A percentile compares a stretch with the other conserved stretches of the same genome.
phyloP scores from a whole-genome alignment of 192 early-diverging fungal species.

The Gaertneriomyces semiglobifer region DNA sequence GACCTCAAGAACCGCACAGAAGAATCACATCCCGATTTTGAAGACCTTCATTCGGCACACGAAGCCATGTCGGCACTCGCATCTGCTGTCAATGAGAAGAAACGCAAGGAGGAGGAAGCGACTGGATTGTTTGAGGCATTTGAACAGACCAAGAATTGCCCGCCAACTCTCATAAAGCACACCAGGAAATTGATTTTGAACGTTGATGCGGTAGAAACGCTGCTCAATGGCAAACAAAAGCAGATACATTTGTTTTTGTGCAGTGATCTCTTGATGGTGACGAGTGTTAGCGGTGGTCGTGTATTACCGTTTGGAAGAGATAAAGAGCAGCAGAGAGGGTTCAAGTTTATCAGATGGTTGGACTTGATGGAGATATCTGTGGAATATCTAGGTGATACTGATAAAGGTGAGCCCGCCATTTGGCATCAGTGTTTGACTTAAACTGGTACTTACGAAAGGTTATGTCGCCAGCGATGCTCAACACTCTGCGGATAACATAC shows the following conservation, averaged over 20 bases:
- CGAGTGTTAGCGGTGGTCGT: slow-evolving; percentile 19
- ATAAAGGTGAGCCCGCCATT: slow-evolving; percentile 4
- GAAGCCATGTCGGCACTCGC: slow-evolving; percentile 46
- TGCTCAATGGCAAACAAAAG: slow-evolving; percentile 10
- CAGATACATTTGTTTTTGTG: slow-evolving; percentile 40
- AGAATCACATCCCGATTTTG: slow-evolving; percentile 47
- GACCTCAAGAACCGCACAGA: slow-evolving; percentile 50
- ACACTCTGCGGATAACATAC: slow-evolving; percentile 23
- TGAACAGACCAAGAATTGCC: slow-evolving; percentile 53
- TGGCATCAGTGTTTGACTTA: no score
- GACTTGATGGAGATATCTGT: slow-evolving; percentile 44
- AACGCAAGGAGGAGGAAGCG: slow-evolving; percentile 46
- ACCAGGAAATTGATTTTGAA: slow-evolving; percentile 44
- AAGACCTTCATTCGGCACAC: slow-evolving; percentile 35
- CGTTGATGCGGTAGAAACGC: slow-evolving; percentile 42
- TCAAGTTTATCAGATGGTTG: slow-evolving; percentile 46
- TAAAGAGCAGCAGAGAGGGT: slow-evolving; percentile 17
- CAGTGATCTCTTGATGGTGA: slow-evolving; percentile 50
- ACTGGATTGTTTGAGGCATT: slow-evolving; percentile 52
- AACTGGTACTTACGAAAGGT: no score
- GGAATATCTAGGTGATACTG: slow-evolving; percentile 30
- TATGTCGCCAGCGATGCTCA: background rate
- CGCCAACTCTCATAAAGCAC: slow-evolving; percentile 42
- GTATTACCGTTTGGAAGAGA: slow-evolving; percentile 20
- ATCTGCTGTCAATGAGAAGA: slow-evolving; percentile 50